Percentiles rank a stretch among this genome's conserved stretches.
Evolutionary conservation across 371 early-diverging fungal species (phyloP).

Genomic region (Batkoa obscura): DNA sequence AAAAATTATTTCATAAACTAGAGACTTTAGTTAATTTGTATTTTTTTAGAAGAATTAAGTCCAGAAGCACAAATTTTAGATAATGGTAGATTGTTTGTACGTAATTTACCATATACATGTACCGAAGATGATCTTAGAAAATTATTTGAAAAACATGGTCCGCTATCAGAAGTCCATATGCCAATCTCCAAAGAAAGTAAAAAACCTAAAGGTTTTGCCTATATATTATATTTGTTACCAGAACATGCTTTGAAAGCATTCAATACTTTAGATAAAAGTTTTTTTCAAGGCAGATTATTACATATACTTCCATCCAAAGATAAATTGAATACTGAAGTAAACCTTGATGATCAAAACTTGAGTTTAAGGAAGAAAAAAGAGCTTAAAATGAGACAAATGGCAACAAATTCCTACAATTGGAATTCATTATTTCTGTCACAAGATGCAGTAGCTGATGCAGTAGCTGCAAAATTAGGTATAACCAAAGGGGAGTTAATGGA

Average conservation of each 20-base stretch:
- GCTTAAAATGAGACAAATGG: slow-evolving; percentile 47
- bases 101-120: slow-evolving; percentile 77
- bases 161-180: slow-evolving; percentile 81
- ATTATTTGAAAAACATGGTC: slow-evolving; percentile 67
- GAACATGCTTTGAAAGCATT: slow-evolving; percentile 87
- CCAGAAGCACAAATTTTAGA: slow-evolving; percentile 59
- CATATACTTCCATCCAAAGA: slow-evolving; percentile 76
- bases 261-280: slow-evolving; percentile 48
- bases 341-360: slow-evolving; percentile 34
- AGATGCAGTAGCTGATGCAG: slow-evolving; percentile 85
- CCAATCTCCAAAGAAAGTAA: slow-evolving; percentile 82
- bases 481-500: slow-evolving; percentile 74
- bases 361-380: slow-evolving; percentile 66
- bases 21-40: no score
- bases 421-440: slow-evolving; percentile 87
- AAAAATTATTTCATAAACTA: slow-evolving; percentile 6
- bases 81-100: slow-evolving; percentile 83
- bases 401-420: slow-evolving; percentile 80
- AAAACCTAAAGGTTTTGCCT: slow-evolving; percentile 84
- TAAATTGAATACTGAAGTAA: slow-evolving; percentile 43
- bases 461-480: slow-evolving; percentile 74
- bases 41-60: slow-evolving; percentile 9
- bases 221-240: slow-evolving; percentile 65
- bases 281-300: slow-evolving; percentile 80
- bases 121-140: slow-evolving; percentile 67